Evolutionary conservation across 1,139 yeast genomes (phyloP).

Genomic region (Candida sp.): DNA sequence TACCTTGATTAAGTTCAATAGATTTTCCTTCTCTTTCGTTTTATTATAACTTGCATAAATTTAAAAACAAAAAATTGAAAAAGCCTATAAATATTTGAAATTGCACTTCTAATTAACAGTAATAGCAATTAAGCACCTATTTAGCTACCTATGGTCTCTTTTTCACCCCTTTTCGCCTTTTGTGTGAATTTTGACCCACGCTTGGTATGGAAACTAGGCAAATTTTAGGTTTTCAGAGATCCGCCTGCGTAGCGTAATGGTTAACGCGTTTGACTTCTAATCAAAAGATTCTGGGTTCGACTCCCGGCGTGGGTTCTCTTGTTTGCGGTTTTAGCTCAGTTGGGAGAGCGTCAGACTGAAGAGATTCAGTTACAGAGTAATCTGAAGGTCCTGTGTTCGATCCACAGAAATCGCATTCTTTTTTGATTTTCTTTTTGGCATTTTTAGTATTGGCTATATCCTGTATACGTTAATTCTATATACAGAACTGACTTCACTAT

Average conservation of each 20-base stretch:
- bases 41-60: too few species aligned
- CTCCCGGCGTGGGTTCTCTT: constrained; percentile 43
- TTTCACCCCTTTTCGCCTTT: too few species aligned
- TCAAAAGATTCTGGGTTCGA: constrained; percentile 49
- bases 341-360: constrained; percentile 92
- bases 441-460: neutral
- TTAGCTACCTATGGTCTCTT: too few species aligned
- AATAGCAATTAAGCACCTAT: too few species aligned
- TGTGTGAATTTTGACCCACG: too few species aligned
- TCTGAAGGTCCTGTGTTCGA: constrained; percentile 58
- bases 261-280: constrained; percentile 48
- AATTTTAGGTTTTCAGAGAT: too few species aligned
- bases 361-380: constrained; percentile 26
- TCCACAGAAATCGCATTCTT: constrained; percentile 47
- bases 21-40: too few species aligned
- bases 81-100: too few species aligned
- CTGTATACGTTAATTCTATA: neutral
- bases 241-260: constrained; percentile 48
- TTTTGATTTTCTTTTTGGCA: constrained; percentile 9
- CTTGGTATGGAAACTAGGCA: too few species aligned
- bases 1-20: too few species aligned
- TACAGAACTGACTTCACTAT: neutral
- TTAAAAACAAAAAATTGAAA: too few species aligned
- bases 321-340: constrained; percentile 73
- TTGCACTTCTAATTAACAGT: too few species aligned